These are phyloP conservation scores for Plasmodium billcollinsi DNA, from an alignment of 169 alveolate species.

Conservation along the genomic window DNA sequence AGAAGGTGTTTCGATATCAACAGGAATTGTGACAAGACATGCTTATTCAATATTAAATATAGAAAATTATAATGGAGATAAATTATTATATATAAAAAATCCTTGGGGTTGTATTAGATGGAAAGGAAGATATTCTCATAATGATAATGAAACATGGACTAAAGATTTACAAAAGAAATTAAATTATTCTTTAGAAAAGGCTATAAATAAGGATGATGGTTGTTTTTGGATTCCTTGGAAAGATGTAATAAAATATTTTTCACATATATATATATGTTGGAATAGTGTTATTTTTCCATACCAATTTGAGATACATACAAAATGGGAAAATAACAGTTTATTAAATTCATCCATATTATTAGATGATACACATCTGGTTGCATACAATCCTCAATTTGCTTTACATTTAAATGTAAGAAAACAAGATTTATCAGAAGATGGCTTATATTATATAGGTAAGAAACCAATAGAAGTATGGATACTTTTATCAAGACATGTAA, in stretches of 20 bases:
- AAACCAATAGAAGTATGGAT: constrained; percentile 85
- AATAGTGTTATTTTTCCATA: constrained; percentile 84
- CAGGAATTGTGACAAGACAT: constrained; percentile 90
- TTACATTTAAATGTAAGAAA: constrained; percentile 54
- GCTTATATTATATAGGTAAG: constrained; percentile 43
- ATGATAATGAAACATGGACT: constrained; percentile 83
- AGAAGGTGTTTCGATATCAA: constrained; percentile 87
- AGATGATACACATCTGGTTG: constrained; percentile 89
- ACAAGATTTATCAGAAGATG: constrained; percentile 70
- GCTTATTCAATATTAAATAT: constrained; percentile 90
- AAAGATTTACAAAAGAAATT: constrained; percentile 75
- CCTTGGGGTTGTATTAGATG: constrained; percentile 96
- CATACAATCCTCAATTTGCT: constrained; percentile 89
- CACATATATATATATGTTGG: constrained; percentile 92
- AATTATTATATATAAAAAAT: constrained; percentile 90
- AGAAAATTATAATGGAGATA: constrained; percentile 80
- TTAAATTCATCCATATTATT: constrained; percentile 81
- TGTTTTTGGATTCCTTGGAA: constrained; percentile 93
- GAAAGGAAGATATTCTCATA: constrained; percentile 89
- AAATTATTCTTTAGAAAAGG: constrained; percentile 66
- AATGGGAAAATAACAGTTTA: constrained; percentile 83
- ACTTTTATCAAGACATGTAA: constrained; percentile 83
- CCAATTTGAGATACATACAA: constrained; percentile 81
- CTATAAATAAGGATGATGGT: constrained; percentile 86
- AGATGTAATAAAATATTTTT: constrained; percentile 90